These are phyloP conservation scores for Sungouiozyma ichnusensis DNA, from an alignment of 805 yeast species.

Conservation along the genomic window DNA sequence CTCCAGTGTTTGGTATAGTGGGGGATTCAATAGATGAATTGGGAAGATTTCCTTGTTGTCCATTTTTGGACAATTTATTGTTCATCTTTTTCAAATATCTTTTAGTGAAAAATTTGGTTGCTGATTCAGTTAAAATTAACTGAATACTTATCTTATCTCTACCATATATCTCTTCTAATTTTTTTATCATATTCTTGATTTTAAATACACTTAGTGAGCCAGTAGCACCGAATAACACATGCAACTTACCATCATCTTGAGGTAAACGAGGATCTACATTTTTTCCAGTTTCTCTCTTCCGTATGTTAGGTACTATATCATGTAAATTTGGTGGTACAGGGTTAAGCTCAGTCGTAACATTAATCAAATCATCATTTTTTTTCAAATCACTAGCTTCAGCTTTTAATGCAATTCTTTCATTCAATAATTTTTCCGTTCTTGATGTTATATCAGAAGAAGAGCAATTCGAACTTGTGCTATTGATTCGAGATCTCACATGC, in stretches of 20 bases:
- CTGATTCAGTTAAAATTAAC: conserved; percentile 72
- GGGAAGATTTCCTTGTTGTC: conserved; percentile 1
- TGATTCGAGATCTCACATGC: conserved; percentile 17
- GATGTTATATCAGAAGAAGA: neutral
- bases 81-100: conserved; percentile 11
- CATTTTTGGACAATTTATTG: conserved; percentile 2
- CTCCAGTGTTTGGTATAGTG: neutral
- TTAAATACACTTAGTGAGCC: conserved; percentile 82
- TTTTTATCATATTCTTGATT: conserved; percentile 67
- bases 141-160: conserved; percentile 68
- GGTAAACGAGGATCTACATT: conserved; percentile 56
- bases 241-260: conserved; percentile 80
- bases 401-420: conserved; percentile 4
- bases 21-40: neutral
- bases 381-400: conserved; percentile 7
- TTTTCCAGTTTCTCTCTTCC: conserved; percentile 32
- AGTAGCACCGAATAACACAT: conserved; percentile 76
- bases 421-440: neutral
- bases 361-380: conserved; percentile 1
- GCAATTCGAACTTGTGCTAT: conserved; percentile 12
- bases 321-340: conserved; percentile 1
- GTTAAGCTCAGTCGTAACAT: neutral
- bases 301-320: conserved; percentile 15
- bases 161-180: conserved; percentile 76
- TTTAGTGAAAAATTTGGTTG: conserved; percentile 53